Base-by-base conservation (phyloP, 2,329 filamentous ascomycete species). In the Acephala macrosclerotiorum region DNA sequence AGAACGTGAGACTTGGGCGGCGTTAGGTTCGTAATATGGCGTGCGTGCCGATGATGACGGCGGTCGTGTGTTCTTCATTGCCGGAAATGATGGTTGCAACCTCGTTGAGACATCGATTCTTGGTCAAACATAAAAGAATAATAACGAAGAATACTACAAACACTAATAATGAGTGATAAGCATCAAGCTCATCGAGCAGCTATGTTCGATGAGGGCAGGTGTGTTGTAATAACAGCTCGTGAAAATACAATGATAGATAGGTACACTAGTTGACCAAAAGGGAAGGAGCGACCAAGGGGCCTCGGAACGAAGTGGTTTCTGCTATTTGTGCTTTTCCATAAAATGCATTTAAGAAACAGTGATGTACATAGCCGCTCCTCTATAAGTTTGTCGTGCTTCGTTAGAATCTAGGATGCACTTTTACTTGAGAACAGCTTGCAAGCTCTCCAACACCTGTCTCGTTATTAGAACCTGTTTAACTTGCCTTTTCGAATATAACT, bases 391-490 rank as follows among this genome's bases (percentile, higher is more conserved):
- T 66, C 62, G 26, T 66, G 55, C 63, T 61, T 63, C 67, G 59
- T 60, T 33, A 61, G 53, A 57, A 58, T 36, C 56, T n/a, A 56
- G 47, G 35, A 35, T 36, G 45, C 42, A 62, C 58, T 45, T 84
- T 66, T 93, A 94, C 87, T 94, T 95, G 79, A 95, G 84, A 75
- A 86, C 88, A 75, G 90, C 89, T 83, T 94, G 90, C 76, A 96
- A 86, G 79, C 88, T 92, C 87, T 96, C 92, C 75, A 96, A 86
- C 77, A 95, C 91, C 91, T 94, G 71, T 53, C 59, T 49, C 53
- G 53, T 26, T 40, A 76, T 86, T 75, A 87, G 80, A 68, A 73
- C 25, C 36, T 35, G 38, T 9, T 47, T n/a, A n/a, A n/a, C n/a
- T n/a, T n/a, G n/a, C 18, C 22, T 16, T 2, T 16, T 1, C 25